Evolutionary conservation across 2,329 filamentous ascomycete species (phyloP).

Genomic region (Fusarium sp.): DNA sequence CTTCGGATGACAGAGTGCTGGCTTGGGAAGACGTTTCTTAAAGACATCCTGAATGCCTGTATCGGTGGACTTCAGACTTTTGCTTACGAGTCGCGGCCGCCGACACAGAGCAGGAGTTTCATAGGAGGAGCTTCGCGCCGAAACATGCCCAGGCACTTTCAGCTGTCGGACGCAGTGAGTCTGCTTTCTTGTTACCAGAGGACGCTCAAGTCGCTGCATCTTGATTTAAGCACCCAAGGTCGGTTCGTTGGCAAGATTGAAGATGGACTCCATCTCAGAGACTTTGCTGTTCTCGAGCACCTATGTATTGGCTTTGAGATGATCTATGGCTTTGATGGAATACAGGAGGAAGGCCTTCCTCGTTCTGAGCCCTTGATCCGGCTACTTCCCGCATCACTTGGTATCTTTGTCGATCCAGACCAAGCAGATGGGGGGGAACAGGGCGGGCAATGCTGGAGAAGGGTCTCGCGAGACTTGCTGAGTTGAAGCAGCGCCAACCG

Average conservation of each 20-base stretch:
- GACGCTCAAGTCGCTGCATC: neutral
- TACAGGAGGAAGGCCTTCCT: neutral
- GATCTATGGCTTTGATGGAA: neutral
- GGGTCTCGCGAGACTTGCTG: conserved; percentile 1
- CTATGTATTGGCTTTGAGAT: conserved; percentile 7
- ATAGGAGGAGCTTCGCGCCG: neutral
- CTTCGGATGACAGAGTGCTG: conserved; percentile 2
- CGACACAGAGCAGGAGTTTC: neutral
- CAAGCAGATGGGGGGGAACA: neutral
- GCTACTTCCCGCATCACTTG: conserved; percentile 6
- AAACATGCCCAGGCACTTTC: conserved; percentile 2
- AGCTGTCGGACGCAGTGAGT: conserved; percentile 3
- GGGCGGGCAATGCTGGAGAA: neutral
- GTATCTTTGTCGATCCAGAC: conserved; percentile 1
- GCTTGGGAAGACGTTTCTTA: neutral
- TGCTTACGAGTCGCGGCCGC: conserved; percentile 3
- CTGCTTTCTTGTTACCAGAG: neutral
- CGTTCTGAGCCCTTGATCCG: neutral
- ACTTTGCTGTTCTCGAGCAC: conserved; percentile 10
- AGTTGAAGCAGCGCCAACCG: neutral
- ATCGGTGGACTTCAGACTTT: neutral
- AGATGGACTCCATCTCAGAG: neutral
- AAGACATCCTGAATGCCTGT: conserved; percentile 1
- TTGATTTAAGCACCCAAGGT: conserved; percentile 5
- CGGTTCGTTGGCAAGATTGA: neutral